Base-by-base conservation (phyloP, 768 basidiomycete genomes). In the Naematelia encephala region DNA sequence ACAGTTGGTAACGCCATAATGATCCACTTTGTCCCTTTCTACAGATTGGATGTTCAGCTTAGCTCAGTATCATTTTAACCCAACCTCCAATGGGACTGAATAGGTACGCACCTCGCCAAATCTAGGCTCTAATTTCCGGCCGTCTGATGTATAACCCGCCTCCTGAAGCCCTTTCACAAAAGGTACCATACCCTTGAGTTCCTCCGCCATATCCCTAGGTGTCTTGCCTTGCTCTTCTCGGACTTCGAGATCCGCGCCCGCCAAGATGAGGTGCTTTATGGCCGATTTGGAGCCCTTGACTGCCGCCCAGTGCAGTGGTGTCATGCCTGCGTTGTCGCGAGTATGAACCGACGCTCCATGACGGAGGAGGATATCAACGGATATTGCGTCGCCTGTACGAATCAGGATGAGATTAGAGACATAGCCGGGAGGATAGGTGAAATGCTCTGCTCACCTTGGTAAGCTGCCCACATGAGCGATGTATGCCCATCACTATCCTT, bases 401-500 rank as follows among this genome's bases (percentile, higher is more conserved):
- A 50, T 34, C 16, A 51, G 43, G 25, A 16, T 47, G 27, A 30
- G 3, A 29, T 11, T 2, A 3, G n/a, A 30, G 56, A 27, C 16
- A 26, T 4, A 13, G 14, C 11, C 26, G 57, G 21, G 23, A 19
- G 14, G 13, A 26, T 3, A 39, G 34, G 16, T 39, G 34, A 16
- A 8, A 39, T 8, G 34, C 8, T 39, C 34, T 39, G 50, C 66
- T 58, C 49, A 77, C 76, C 96, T 75, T 99, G 96, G 77, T 98
- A 99, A 8, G 91, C 90, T 4, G 96, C 96, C 96, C 96, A 99
- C 90, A 97, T 96, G 51, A 98, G 82, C 0, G 90, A 83, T 0
- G 94, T 96, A 73, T 98, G 96, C 0, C 96, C 96, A 69, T 90
- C 88, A 1, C 86, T 81, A 76, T 99, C 96, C 42, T 86, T 83